phyloP scores from a whole-genome alignment of 805 yeast species.

The Cyberlindnera suaveolens region DNA sequence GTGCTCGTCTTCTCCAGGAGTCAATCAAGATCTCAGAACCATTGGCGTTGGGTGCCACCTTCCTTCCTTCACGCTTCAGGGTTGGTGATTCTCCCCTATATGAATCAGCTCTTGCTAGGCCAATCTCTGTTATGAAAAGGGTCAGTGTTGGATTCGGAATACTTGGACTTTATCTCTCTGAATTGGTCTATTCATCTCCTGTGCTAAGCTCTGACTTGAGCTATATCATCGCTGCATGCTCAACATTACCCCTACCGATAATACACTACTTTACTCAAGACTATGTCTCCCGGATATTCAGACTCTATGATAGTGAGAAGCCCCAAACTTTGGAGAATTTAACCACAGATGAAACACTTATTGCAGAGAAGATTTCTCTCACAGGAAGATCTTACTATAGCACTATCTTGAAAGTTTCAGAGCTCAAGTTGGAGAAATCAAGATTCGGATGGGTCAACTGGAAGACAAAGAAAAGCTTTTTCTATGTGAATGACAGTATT shows the following conservation, averaged over 20 bases:
- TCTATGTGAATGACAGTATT: constrained; percentile 62
- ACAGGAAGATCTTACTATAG: constrained; percentile 65
- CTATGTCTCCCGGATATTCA: constrained; percentile 64
- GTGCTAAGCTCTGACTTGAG: constrained; percentile 45
- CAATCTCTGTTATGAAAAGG: constrained; percentile 57
- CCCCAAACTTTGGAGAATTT: constrained; percentile 63
- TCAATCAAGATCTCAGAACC: constrained; percentile 33
- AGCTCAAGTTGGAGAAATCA: constrained; percentile 35
- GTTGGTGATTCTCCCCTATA: constrained; percentile 59
- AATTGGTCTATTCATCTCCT: constrained; percentile 47
- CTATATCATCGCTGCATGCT: constrained; percentile 32
- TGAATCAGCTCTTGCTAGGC: constrained; percentile 54
- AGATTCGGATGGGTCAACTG: constrained; percentile 46
- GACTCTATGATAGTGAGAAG: constrained; percentile 54
- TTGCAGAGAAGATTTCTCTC: constrained; percentile 60
- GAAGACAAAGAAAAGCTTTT: constrained; percentile 32
- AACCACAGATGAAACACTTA: constrained; percentile 52
- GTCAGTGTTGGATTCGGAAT: constrained; percentile 55
- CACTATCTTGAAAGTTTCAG: constrained; percentile 47
- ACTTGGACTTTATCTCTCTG: constrained; percentile 57
- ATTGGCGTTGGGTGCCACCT: constrained; percentile 33
- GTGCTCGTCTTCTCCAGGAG: neutral
- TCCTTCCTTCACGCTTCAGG: constrained; percentile 46
- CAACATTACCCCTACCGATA: constrained; percentile 52
- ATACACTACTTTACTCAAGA: constrained; percentile 50